Percentiles rank a stretch among this genome's conserved stretches.
phyloP scores from a whole-genome alignment of 2,329 filamentous ascomycete genomes.

The Venturia effusa region DNA sequence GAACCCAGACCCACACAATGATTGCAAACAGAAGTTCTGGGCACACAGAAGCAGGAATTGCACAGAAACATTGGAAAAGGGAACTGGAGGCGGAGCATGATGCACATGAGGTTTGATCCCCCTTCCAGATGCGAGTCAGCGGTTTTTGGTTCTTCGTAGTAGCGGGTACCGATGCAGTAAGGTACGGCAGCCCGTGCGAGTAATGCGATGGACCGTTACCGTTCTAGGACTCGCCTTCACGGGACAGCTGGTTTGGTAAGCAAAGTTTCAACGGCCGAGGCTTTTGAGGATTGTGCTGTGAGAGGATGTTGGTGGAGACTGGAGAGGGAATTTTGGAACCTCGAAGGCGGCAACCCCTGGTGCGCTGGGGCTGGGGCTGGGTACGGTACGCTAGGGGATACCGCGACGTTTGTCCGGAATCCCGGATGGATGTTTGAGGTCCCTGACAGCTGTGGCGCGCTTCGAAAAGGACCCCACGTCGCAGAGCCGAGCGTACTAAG shows the following conservation, averaged over 20 bases:
- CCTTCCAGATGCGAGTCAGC: neutral
- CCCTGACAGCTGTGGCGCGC: neutral
- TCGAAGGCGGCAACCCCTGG: too few species aligned
- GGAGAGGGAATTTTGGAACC: neutral
- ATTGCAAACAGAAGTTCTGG: neutral
- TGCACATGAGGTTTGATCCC: neutral
- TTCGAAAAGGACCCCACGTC: neutral
- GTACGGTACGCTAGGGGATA: too few species aligned
- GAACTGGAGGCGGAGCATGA: neutral
- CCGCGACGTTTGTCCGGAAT: too few species aligned
- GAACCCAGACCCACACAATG: neutral
- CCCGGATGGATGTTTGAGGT: too few species aligned
- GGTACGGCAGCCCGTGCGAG: too few species aligned
- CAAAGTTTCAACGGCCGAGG: neutral
- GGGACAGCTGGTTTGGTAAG: neutral
- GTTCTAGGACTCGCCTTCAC: neutral
- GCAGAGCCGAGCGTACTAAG: too few species aligned
- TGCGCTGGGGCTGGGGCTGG: too few species aligned
- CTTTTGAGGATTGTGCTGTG: neutral
- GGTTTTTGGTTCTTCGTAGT: too few species aligned
- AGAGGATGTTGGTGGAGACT: neutral
- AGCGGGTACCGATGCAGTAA: too few species aligned
- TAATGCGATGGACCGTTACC: too few species aligned
- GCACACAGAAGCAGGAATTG: neutral
- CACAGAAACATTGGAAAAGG: neutral